phyloP scores from a whole-genome alignment of 2,329 filamentous ascomycete genomes.

The Podosphaera fusca region DNA sequence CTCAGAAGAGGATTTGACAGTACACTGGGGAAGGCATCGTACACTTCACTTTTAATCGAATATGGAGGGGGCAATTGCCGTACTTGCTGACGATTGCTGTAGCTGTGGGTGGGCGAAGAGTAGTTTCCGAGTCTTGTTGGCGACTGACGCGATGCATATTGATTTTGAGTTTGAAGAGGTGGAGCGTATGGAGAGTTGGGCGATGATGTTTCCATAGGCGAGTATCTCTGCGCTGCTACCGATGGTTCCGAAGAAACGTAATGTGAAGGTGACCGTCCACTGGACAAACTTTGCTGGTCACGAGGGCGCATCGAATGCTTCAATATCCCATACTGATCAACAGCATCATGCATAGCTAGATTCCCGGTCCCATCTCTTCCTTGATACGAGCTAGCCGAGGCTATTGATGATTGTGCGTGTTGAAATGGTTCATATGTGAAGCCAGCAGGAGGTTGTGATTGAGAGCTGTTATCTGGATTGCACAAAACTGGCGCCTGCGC shows the following conservation, averaged over 20 bases:
- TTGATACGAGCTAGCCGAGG: slow-evolving; percentile 26
- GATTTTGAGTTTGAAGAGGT: slow-evolving; percentile 27
- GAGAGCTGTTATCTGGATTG: slow-evolving; percentile 20
- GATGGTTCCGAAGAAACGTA: slow-evolving; percentile 55
- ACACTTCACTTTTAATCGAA: slow-evolving; percentile 43
- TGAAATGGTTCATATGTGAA: slow-evolving; percentile 46
- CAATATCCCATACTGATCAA: slow-evolving; percentile 61
- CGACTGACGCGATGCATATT: slow-evolving; percentile 41
- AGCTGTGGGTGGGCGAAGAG: slow-evolving; percentile 33
- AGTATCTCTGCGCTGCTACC: slow-evolving; percentile 73
- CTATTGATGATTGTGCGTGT: slow-evolving; percentile 30
- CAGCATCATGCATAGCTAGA: slow-evolving; percentile 67
- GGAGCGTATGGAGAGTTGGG: slow-evolving; percentile 56
- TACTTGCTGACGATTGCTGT: slow-evolving; percentile 20
- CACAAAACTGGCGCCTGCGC: slow-evolving; percentile 24
- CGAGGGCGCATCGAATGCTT: slow-evolving; percentile 67
- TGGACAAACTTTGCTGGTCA: slow-evolving; percentile 47
- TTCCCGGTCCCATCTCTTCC: slow-evolving; percentile 52
- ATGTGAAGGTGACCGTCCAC: slow-evolving; percentile 30
- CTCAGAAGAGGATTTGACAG: slow-evolving; percentile 43
- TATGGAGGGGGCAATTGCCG: slow-evolving; percentile 58
- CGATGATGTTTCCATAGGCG: slow-evolving; percentile 78
- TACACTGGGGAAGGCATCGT: slow-evolving; percentile 45
- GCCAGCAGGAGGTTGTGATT: slow-evolving; percentile 29
- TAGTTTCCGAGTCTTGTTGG: slow-evolving; percentile 48